Base-by-base conservation (phyloP, 2,329 filamentous ascomycete genomes). In the Biscogniauxia mediterranea region DNA sequence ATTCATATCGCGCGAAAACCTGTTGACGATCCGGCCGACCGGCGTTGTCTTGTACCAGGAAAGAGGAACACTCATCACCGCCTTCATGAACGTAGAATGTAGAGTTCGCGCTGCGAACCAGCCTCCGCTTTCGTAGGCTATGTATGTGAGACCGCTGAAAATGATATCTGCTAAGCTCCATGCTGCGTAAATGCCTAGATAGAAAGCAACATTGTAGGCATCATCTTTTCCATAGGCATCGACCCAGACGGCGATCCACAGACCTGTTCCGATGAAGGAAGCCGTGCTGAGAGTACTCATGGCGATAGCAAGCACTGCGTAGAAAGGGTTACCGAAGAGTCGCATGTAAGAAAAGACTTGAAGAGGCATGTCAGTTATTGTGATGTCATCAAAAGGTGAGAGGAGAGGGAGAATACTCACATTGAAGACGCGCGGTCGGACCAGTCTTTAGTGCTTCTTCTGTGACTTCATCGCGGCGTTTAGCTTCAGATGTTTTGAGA, bases 41-140 rank as follows among this genome's bases (percentile, higher is more conserved):
- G 83, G 80, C 1, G 83, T 78, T 54, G 80, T 72, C 68, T 84
- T 83, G 66, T 83, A 86, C 84, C 84, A 87, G 3, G 81, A 79
- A 9, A 86, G 74, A 0, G 84, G 81, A 3, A 84, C 84, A 23
- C 76, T 75, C 74, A 87, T 76, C 19, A 86, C 75, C 19, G 82
- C 79, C 13, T 74, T 75, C 52, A 86, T 80, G 56, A 86, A 81
- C 56, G 79, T 78, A 15, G 77, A 76, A 72, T 87, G 84, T 52
- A 86, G 77, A 38, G 72, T 77, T 32, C 78, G 77, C 0, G 83
- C 84, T 2, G 84, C 84, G n/a, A 76, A 74, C 84, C 84, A 86
- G 6, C 81, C 80, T 20, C 84, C 84, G 66, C 79, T 81, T 68
- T 83, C 82, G 66, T 83, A 86, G 28, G 79, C 73, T 54, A 81